phyloP scores from a whole-genome alignment of 2,329 filamentous ascomycete genomes.

The Verticillium longisporum region DNA sequence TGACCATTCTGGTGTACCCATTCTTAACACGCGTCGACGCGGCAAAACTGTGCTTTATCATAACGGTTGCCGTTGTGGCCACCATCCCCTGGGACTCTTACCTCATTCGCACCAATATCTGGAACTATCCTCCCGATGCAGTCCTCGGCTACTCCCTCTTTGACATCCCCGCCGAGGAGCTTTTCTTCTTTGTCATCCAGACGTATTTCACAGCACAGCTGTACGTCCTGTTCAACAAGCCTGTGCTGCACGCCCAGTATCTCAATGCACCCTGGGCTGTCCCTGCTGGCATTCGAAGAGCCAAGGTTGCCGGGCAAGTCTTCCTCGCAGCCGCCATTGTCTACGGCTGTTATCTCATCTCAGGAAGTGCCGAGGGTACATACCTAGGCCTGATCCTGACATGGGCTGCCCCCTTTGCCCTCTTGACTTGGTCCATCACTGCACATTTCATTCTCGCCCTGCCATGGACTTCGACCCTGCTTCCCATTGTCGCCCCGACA shows the following conservation, averaged over 20 bases:
- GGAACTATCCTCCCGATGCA: conserved; percentile 63
- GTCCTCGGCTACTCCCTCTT: conserved; percentile 57
- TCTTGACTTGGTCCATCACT: conserved; percentile 57
- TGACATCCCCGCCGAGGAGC: conserved; percentile 62
- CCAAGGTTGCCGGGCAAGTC: conserved; percentile 41
- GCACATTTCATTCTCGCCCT: conserved; percentile 57
- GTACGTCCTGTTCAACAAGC: conserved; percentile 61
- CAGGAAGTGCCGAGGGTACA: conserved; percentile 42
- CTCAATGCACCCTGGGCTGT: conserved; percentile 24
- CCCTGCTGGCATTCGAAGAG: conserved; percentile 13
- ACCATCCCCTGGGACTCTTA: conserved; percentile 75
- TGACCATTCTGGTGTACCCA: conserved; percentile 54
- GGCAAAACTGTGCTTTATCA: conserved; percentile 55
- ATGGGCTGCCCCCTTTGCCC: conserved; percentile 61
- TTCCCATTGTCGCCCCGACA: conserved; percentile 58
- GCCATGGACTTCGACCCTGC: conserved; percentile 47
- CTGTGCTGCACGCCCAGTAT: conserved; percentile 44
- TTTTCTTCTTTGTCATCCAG: conserved; percentile 74
- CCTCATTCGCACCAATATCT: conserved; percentile 59
- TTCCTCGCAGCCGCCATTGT: conserved; percentile 36
- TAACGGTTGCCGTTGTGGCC: conserved; percentile 56
- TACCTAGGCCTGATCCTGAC: conserved; percentile 64
- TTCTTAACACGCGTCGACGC: conserved; percentile 55
- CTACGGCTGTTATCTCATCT: conserved; percentile 35
- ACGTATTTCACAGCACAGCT: conserved; percentile 66